Conservation (phyloP, 257 asterid species). For the Solanum bulbocastanum region DNA sequence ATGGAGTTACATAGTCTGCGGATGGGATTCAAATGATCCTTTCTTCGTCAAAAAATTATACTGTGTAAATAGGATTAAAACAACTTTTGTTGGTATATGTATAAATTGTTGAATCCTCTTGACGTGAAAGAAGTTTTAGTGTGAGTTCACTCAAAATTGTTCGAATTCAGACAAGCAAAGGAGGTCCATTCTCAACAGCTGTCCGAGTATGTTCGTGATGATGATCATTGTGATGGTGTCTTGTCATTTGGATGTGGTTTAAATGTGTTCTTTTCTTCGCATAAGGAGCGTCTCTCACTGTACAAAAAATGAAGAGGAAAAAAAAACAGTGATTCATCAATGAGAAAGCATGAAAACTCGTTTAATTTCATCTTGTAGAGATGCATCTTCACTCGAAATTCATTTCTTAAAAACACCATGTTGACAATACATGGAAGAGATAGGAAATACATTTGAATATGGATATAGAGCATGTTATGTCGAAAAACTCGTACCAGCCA, state of each 20-base stretch:
- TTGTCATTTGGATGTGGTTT: slow-evolving; percentile 74
- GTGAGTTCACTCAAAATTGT: background rate
- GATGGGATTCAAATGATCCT: background rate
- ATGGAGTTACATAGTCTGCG: background rate
- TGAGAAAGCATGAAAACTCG: background rate
- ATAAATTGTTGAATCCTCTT: background rate
- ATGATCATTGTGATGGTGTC: slow-evolving; percentile 27
- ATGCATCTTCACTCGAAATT: background rate
- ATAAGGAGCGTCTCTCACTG: slow-evolving; percentile 95
- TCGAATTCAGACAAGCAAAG: slow-evolving; percentile 25
- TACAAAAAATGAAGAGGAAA: background rate
- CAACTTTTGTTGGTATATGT: background rate
- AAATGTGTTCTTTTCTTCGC: slow-evolving; percentile 79
- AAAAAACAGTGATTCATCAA: background rate
- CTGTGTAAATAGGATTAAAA: background rate
- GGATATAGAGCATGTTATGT: background rate
- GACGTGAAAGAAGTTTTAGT: background rate
- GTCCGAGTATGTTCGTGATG: slow-evolving; percentile 46
- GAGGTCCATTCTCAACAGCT: slow-evolving; percentile 76
- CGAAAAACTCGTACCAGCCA: slow-evolving; percentile 44
- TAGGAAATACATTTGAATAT: background rate
- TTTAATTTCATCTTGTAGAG: background rate
- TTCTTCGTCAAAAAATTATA: background rate
- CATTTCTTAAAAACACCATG: background rate
- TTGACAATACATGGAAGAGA: background rate